A percentile compares a stretch with the other conserved stretches of the same genome.
These are phyloP conservation scores for Leccinum pseudoinsigne DNA, from an alignment of 1,284 basidiomycete genomes.

Conservation along the genomic window DNA sequence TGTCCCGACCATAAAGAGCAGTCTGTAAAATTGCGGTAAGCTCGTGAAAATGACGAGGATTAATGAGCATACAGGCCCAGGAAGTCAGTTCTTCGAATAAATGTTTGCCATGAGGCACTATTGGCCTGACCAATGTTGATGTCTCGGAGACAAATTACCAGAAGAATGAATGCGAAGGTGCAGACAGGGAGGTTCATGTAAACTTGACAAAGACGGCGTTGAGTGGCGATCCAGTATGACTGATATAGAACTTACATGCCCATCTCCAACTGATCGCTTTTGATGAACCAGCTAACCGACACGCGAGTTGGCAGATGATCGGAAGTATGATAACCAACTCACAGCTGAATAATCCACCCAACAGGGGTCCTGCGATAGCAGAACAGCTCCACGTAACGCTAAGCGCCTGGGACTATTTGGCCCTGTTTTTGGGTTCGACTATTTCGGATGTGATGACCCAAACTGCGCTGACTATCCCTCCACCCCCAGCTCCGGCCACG, in stretches of 20 bases:
- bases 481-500: constrained; percentile 72
- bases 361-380: constrained; percentile 73
- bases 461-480: constrained; percentile 78
- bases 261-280: constrained; percentile 66
- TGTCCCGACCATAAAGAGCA: constrained; percentile 74
- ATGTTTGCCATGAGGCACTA: constrained; percentile 54
- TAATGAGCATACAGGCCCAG: constrained; percentile 60
- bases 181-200: constrained; percentile 81
- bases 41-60: constrained; percentile 15
- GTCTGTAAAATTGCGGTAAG: constrained; percentile 40
- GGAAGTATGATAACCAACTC: constrained; percentile 30
- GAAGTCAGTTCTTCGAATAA: constrained; percentile 67
- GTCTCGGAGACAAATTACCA: constrained; percentile 56
- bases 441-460: constrained; percentile 84
- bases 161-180: constrained; percentile 54
- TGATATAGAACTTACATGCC: constrained; percentile 61
- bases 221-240: constrained; percentile 10
- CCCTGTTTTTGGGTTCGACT: constrained; percentile 62
- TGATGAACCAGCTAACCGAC: constrained; percentile 21
- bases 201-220: constrained; percentile 44
- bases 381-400: constrained; percentile 83
- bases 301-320: constrained; percentile 17
- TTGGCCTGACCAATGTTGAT: constrained; percentile 47
- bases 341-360: constrained; percentile 80
- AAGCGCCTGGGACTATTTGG: constrained; percentile 80